Percentiles rank a stretch among this genome's conserved stretches.
phyloP scores from a whole-genome alignment of 2,329 filamentous ascomycete genomes.

The Colletotrichum gloeosporioides region DNA sequence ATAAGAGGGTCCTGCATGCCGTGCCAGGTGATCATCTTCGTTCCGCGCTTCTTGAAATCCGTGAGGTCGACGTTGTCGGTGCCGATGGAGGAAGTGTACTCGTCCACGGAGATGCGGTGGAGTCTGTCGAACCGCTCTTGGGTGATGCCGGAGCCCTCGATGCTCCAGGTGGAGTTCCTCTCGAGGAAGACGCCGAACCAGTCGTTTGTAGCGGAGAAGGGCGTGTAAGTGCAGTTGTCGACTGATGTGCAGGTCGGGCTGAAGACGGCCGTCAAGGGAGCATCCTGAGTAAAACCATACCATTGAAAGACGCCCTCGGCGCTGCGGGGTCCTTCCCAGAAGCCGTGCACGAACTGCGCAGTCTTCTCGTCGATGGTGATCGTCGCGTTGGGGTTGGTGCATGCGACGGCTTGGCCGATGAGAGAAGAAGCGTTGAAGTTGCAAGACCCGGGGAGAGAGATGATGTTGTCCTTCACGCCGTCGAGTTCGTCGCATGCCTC shows the following conservation, averaged over 20 bases:
- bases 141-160: constrained; percentile 12
- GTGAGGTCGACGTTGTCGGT: constrained; percentile 32
- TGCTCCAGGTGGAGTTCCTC: constrained; percentile 39
- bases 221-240: not conserved
- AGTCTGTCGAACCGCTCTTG: constrained; percentile 34
- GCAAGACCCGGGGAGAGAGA: constrained; percentile 27
- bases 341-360: not conserved
- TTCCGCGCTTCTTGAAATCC: constrained; percentile 38
- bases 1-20: constrained; percentile 42
- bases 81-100: constrained; percentile 27
- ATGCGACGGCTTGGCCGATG: constrained; percentile 19
- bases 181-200: constrained; percentile 37
- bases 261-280: not conserved
- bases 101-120: not conserved
- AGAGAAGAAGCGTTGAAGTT: not conserved
- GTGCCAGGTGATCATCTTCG: constrained; percentile 34
- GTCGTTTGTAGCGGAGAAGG: not conserved
- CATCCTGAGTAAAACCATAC: not conserved
- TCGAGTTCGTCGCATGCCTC: constrained; percentile 50
- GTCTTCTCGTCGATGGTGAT: not conserved
- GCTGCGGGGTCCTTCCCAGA: not conserved
- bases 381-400: constrained; percentile 22
- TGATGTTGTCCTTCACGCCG: constrained; percentile 50
- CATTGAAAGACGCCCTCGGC: not conserved
- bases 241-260: not conserved